Evolutionary conservation across 495 filamentous ascomycete genomes (phyloP).

Genomic region (Penicillium goetzii): DNA sequence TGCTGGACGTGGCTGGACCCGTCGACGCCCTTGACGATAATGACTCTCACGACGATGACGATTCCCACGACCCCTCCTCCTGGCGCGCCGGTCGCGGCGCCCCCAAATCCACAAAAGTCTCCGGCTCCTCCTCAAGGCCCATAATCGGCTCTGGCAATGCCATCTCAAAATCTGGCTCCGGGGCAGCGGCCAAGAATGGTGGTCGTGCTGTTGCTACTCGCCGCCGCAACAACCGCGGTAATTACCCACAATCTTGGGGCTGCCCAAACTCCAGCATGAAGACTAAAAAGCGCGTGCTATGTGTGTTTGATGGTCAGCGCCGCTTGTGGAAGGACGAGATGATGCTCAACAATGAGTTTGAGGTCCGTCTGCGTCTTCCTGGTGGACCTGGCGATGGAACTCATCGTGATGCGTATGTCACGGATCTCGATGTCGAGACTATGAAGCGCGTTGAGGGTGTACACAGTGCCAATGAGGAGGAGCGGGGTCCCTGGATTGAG

Average conservation of each 20-base stretch:
- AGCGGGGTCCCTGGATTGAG: constrained; percentile 80
- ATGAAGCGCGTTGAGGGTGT: constrained; percentile 84
- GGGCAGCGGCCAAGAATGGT: constrained; percentile 31
- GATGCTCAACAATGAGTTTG: constrained; percentile 95
- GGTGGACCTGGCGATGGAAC: constrained; percentile 64
- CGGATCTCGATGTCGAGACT: constrained; percentile 91
- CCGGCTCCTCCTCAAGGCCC: constrained; percentile 43
- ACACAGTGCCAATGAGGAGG: constrained; percentile 72
- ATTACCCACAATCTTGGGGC: constrained; percentile 92
- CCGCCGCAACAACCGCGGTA: constrained; percentile 82
- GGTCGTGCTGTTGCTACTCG: constrained; percentile 58
- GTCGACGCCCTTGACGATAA: constrained; percentile 54
- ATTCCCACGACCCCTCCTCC: constrained; percentile 55
- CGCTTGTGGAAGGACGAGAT: constrained; percentile 97
- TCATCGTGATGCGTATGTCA: constrained; percentile 70
- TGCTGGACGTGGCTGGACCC: constrained; percentile 61
- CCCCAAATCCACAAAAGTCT: constrained; percentile 45
- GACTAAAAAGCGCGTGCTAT: constrained; percentile 94
- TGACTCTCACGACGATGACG: constrained; percentile 66
- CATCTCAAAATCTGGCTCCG: constrained; percentile 44
- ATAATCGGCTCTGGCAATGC: constrained; percentile 56
- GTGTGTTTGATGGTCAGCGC: constrained; percentile 87
- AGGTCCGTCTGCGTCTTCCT: constrained; percentile 81
- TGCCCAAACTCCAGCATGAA: constrained; percentile 89
- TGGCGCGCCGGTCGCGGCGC: constrained; percentile 55